Evolutionary conservation across 2,329 filamentous ascomycete species (phyloP), one percentile per base, ranked within the genome.

Genomic region (Cordyceps javanica): DNA sequence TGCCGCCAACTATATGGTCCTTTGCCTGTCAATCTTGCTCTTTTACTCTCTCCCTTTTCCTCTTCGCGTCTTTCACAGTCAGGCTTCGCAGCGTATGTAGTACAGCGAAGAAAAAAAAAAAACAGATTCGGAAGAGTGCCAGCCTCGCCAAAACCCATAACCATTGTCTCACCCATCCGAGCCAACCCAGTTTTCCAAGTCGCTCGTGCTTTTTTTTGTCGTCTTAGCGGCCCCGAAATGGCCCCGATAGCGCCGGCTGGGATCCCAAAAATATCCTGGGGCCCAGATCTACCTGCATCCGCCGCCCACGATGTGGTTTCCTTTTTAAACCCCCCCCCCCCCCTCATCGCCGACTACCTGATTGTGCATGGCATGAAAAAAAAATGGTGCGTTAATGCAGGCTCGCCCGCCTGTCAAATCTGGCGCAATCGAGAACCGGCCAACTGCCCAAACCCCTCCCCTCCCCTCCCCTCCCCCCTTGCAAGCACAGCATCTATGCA

Each of bases 201-300:
- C 21, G 10, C 11, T 34, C 19, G 41, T 16, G 9, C 14, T n/a
- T 34, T 23, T 34, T 21, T 23, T 6, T 30, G 46, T 49, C 41
- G 11, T 45, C 14, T n/a, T 54, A 54, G 39, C 28, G 51, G 51
- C 34, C 34, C 48, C 48, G 30, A 26, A 7, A 26, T 39, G 48
- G 13, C 16, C 53, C 32, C 32, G 34, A 45, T 56, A 56, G 54
- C 44, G 44, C 54, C 44, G 32, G 42, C 42, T 55, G 16, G 53
- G 30, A 28, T 56, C 52, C 52, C 54, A 48, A 49, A 49, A 49
- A 39, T 49, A 36, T 45, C 32, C 14, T 21, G 23, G 42, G 44
- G 54, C 32, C 54, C 19, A 56, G 54, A 56, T 56, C 54, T 34
- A 49, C 44, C 42, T 49, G 54, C 54, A 56, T 56, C 52, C 42